Base-by-base conservation (phyloP, 192 early-diverging fungal species). In the Diversispora epigaea region DNA sequence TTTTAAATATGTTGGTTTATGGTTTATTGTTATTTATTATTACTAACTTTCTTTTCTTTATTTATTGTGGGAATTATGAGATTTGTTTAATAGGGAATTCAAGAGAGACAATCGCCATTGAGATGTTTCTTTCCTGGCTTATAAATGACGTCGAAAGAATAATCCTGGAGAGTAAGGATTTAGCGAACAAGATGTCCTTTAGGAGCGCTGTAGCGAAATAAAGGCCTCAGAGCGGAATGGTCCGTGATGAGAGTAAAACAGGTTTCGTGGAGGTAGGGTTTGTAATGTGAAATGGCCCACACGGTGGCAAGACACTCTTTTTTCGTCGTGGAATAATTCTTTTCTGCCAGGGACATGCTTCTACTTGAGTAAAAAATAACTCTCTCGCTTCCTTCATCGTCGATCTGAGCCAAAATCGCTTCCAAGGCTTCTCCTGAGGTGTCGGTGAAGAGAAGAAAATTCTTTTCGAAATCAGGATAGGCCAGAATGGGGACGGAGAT, bases 281-380 rank as follows among this genome's bases (percentile, higher is more conserved):
- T 1, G 73, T 77, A 78, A 6, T 78, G 68, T 1, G 68, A 43
- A 10, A 78, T 9, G 0, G 49, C 15, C 25, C 50, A 76, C 0
- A 78, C 3, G 14, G 77, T 76, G 56, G 55, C 72, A 52, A 71
- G 1, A 56, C 43, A 78, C 22, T 74, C 54, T 14, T 32, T 12
- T 74, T 74, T 21, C 6, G 50, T 57, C 9, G 39, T 3, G 1
- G 57, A 1, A 45, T 58, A 57, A 64, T 74, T 74, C 0, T 19
- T 10, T 3, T 74, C 47, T 46, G 72, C 72, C n/a, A 25, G 7
- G 4, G 43, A 15, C 7, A 74, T 21, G 9, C 3, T n/a, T 19
- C 12, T 1, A 3, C 72, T 74, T 0, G 52, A 6, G n/a, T 74
- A 74, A 22, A 56, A 44, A 3, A 74, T 64, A 0, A 21, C 11